Conservation (phyloP, 441 rosid genomes). For the Gossypium davidsonii region DNA sequence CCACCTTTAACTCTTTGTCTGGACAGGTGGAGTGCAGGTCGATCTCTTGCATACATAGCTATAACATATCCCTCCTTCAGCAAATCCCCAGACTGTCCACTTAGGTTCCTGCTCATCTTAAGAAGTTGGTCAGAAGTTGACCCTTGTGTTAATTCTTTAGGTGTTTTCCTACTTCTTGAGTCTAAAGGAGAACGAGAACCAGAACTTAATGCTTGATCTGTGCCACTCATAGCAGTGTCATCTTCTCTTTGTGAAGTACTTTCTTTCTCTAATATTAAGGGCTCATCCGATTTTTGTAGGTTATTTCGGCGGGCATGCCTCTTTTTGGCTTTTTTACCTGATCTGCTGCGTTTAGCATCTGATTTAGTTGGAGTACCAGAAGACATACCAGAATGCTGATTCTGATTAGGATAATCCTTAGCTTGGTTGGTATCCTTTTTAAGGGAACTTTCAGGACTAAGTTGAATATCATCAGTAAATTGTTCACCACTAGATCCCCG, state of each 20-base stretch:
- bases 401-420: slow-evolving; percentile 48
- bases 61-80: slow-evolving; percentile 86
- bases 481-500: slow-evolving; percentile 46
- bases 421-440: slow-evolving; percentile 34
- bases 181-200: slow-evolving; percentile 83
- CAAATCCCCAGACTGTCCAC: slow-evolving; percentile 47
- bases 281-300: slow-evolving; percentile 51
- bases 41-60: slow-evolving; percentile 78
- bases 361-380: slow-evolving; percentile 37
- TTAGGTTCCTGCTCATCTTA: slow-evolving; percentile 46
- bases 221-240: slow-evolving; percentile 79
- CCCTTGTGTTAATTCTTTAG: slow-evolving; percentile 55
- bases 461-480: slow-evolving; percentile 39
- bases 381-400: slow-evolving; percentile 46
- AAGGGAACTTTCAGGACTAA: slow-evolving; percentile 45
- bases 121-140: slow-evolving; percentile 42
- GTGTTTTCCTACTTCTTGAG: slow-evolving; percentile 72
- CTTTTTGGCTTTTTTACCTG: slow-evolving; percentile 91
- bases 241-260: slow-evolving; percentile 72
- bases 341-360: slow-evolving; percentile 67
- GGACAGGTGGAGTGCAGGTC: slow-evolving; percentile 64
- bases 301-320: slow-evolving; percentile 74
- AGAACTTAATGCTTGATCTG: slow-evolving; percentile 71
- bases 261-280: slow-evolving; percentile 54
- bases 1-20: slow-evolving; percentile 95